phyloP scores from a whole-genome alignment of 1,284 basidiomycete genomes.

The Prillingera fragicola region DNA sequence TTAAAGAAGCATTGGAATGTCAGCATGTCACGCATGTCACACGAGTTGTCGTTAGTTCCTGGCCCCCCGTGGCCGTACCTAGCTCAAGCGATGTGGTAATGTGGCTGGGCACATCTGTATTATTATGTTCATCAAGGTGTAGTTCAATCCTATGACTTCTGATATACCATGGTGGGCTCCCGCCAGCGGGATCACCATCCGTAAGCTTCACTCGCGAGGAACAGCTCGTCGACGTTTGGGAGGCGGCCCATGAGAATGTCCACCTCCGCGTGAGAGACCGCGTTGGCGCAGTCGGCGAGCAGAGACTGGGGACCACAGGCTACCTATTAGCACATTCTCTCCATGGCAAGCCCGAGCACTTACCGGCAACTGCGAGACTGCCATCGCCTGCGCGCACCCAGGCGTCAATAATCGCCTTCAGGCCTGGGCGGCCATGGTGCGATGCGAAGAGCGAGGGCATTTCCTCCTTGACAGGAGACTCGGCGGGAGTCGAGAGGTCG shows the following conservation, averaged over 20 bases:
- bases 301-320: neutral
- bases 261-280: neutral
- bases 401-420: neutral
- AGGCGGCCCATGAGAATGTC: neutral
- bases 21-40: too few relatives aligned
- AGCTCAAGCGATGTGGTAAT: too few relatives aligned
- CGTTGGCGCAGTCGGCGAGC: neutral
- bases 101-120: too few relatives aligned
- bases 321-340: neutral
- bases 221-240: slow-evolving; percentile 1
- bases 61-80: too few relatives aligned
- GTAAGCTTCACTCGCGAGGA: neutral
- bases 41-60: too few relatives aligned
- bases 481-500: too few relatives aligned
- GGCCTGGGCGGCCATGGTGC: neutral
- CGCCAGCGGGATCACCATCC: too few relatives aligned
- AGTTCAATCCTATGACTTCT: too few relatives aligned
- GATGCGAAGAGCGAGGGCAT: neutral
- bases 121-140: too few relatives aligned
- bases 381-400: neutral
- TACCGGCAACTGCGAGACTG: neutral
- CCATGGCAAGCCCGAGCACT: neutral
- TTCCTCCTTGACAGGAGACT: too few relatives aligned
- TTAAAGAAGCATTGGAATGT: too few relatives aligned
- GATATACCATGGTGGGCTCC: too few relatives aligned